These are phyloP conservation scores for Cymbopogon flexuosus DNA, from an alignment of 202 grass and related monocot species.

Conservation along the genomic window DNA sequence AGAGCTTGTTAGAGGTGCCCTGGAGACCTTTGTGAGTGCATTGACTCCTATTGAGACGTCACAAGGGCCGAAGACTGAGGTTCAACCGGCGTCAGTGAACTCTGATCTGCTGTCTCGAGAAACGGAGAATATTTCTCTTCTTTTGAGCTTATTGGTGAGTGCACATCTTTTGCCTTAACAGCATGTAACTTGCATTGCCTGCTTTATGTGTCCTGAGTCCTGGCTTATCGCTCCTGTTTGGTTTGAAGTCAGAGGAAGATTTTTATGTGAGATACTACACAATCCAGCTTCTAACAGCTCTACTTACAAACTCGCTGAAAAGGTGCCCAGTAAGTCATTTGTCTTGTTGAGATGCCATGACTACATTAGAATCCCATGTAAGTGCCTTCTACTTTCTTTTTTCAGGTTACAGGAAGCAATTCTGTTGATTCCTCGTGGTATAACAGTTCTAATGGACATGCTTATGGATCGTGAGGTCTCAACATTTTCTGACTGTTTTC, in stretches of 20 bases:
- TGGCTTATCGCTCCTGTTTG: slow-evolving; percentile 28
- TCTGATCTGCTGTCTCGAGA: slow-evolving; percentile 94
- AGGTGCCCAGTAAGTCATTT: slow-evolving; percentile 68
- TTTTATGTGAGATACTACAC: slow-evolving; percentile 99
- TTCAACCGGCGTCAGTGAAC: slow-evolving; percentile 84
- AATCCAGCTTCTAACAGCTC: slow-evolving; percentile 91
- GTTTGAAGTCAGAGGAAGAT: slow-evolving; percentile 85
- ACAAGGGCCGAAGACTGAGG: slow-evolving; percentile 63
- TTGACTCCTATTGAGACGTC: slow-evolving; percentile 73
- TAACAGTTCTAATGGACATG: slow-evolving; percentile 98
- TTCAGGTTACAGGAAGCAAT: slow-evolving; percentile 92
- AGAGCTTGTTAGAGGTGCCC: slow-evolving; percentile 78
- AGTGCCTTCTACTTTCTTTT: slow-evolving; percentile 33
- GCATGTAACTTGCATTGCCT: slow-evolving; percentile 7
- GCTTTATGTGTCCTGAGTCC: slow-evolving; percentile 1
- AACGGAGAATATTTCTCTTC: slow-evolving; percentile 89
- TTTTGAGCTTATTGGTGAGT: slow-evolving; percentile 86
- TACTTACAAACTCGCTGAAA: slow-evolving; percentile 91
- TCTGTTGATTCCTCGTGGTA: slow-evolving; percentile 96
- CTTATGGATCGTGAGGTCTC: slow-evolving; percentile 97
- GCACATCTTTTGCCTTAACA: neutral
- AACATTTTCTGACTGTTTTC: neutral
- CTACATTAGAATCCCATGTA: slow-evolving; percentile 22
- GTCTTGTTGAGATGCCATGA: slow-evolving; percentile 18
- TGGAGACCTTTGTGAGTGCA: slow-evolving; percentile 79